Conservation (phyloP, 2,329 filamentous ascomycete genomes). For the Purpureocillium takamizusanense region DNA sequence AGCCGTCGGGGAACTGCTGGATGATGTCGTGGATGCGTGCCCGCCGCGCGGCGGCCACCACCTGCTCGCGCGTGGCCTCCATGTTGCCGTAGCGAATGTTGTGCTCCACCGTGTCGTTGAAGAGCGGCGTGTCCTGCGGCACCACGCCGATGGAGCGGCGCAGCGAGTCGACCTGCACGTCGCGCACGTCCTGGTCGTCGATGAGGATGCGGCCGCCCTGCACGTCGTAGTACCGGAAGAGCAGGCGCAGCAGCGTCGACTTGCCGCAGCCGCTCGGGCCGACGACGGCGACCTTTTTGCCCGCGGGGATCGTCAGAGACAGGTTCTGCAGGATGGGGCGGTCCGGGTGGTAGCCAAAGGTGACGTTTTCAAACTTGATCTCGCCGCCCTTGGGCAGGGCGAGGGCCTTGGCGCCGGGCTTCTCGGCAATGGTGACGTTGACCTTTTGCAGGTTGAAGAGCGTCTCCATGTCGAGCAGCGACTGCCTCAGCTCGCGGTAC, state of each 20-base stretch:
- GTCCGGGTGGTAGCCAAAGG: conserved; percentile 83
- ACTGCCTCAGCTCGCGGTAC: conserved; percentile 91
- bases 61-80: conserved; percentile 61
- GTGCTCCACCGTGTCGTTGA: conserved; percentile 92
- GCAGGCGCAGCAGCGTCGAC: conserved; percentile 78
- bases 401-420: conserved; percentile 63
- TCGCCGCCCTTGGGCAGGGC: conserved; percentile 69
- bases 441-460: conserved; percentile 96
- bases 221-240: conserved; percentile 93
- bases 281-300: conserved; percentile 92
- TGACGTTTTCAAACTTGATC: conserved; percentile 90
- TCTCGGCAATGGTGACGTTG: conserved; percentile 77
- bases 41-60: conserved; percentile 68
- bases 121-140: conserved; percentile 91
- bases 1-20: conserved; percentile 72
- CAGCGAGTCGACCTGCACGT: conserved; percentile 74
- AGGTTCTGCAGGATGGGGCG: conserved; percentile 81
- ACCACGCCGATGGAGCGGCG: conserved; percentile 86
- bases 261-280: conserved; percentile 95
- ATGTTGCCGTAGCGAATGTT: conserved; percentile 92
- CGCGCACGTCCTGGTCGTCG: conserved; percentile 84
- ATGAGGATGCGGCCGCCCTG: conserved; percentile 79
- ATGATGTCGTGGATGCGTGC: conserved; percentile 83
- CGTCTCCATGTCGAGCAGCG: conserved; percentile 95
- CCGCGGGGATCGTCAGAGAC: conserved; percentile 81